These are phyloP conservation scores for Termitomyces eurrhizus DNA, from an alignment of 768 basidiomycete species.

Conservation along the genomic window DNA sequence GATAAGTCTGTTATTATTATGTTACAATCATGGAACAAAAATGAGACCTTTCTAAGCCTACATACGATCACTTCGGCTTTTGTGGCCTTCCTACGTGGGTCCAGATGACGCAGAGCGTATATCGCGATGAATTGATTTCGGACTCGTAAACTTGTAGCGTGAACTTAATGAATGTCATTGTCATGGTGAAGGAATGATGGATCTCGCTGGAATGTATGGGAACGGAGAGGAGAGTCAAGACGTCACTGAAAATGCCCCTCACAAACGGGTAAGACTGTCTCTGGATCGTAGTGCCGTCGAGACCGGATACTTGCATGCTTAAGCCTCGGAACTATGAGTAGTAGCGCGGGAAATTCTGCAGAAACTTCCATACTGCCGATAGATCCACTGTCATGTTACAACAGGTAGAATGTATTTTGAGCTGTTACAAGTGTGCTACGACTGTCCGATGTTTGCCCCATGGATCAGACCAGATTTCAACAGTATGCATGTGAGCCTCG, in stretches of 20 bases:
- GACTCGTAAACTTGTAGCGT: too few relatives aligned
- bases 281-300: background rate
- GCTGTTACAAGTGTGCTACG: slow-evolving; percentile 42
- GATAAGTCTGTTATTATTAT: background rate
- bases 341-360: background rate
- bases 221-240: background rate
- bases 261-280: background rate
- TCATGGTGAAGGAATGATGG: background rate
- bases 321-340: slow-evolving; percentile 2
- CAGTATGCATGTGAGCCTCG: slow-evolving; percentile 39
- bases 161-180: background rate
- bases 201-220: background rate
- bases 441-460: slow-evolving; percentile 77
- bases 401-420: background rate
- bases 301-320: background rate
- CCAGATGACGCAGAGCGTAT: background rate
- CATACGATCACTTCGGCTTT: background rate
- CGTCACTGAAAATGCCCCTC: background rate
- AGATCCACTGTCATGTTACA: background rate
- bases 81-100: background rate
- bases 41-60: background rate
- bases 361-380: background rate
- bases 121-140: background rate
- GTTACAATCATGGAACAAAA: background rate
- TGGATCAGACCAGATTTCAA: slow-evolving; percentile 77